Percentiles rank a stretch among this genome's conserved stretches.
Conservation (phyloP, 805 yeast genomes). For the Wickerhamiella musiphila region DNA sequence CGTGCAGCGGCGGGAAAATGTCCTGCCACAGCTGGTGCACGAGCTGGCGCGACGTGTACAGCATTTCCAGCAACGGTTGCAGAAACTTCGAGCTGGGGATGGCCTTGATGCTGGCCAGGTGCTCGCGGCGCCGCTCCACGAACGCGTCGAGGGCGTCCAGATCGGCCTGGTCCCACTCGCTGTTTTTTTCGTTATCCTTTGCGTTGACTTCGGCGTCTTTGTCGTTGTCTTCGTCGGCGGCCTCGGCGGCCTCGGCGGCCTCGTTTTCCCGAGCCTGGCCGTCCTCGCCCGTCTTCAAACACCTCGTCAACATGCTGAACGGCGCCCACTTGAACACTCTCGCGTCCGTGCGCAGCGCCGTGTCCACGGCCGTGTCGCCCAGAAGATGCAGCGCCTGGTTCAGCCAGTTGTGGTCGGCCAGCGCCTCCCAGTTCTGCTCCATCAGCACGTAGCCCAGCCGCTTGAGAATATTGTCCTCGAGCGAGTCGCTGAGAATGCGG, state of each 20-base stretch:
- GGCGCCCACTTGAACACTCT: slow-evolving; percentile 18
- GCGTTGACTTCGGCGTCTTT: slow-evolving; percentile 12
- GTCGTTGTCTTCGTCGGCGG: slow-evolving; percentile 10
- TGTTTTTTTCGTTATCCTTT: background rate
- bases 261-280: slow-evolving; percentile 5
- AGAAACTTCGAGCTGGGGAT: slow-evolving; percentile 45
- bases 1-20: slow-evolving; percentile 66
- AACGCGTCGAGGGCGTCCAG: slow-evolving; percentile 22
- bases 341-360: slow-evolving; percentile 27
- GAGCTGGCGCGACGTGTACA: slow-evolving; percentile 64
- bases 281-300: slow-evolving; percentile 7
- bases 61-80: slow-evolving; percentile 58
- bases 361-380: slow-evolving; percentile 48
- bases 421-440: slow-evolving; percentile 93
- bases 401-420: slow-evolving; percentile 88
- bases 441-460: slow-evolving; percentile 73
- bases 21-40: slow-evolving; percentile 72
- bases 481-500: slow-evolving; percentile 57
- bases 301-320: slow-evolving; percentile 12
- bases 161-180: background rate
- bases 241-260: slow-evolving; percentile 11
- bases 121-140: slow-evolving; percentile 12
- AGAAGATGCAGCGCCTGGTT: slow-evolving; percentile 81
- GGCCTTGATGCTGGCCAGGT: slow-evolving; percentile 23
- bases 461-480: slow-evolving; percentile 62